These are phyloP conservation scores for Schizophyllum commune DNA, from an alignment of 1,284 basidiomycete species.

Conservation along the genomic window DNA sequence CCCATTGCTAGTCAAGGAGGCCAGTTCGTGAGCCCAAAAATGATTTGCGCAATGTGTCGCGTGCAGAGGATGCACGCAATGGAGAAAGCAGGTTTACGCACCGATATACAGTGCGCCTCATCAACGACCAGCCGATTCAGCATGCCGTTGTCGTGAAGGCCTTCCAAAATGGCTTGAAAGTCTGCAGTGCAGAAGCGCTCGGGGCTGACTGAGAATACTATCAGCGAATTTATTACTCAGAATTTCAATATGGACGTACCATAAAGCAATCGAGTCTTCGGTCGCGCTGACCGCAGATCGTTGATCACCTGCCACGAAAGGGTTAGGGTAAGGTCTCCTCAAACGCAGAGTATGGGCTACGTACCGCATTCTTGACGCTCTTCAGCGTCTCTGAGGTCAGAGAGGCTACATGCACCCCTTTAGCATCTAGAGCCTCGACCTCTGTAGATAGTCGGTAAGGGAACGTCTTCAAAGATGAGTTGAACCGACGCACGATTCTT, in stretches of 20 bases:
- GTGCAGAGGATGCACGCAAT: too few relatives aligned
- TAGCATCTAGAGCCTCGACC: constrained; percentile 51
- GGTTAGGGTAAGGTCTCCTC: too few relatives aligned
- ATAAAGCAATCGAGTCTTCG: constrained; percentile 62
- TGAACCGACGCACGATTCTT: constrained; percentile 56
- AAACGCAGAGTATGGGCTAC: too few relatives aligned
- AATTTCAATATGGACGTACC: constrained; percentile 28
- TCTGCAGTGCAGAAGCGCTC: constrained; percentile 13
- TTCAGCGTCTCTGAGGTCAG: constrained; percentile 60
- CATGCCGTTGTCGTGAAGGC: constrained; percentile 48
- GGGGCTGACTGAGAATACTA: background rate
- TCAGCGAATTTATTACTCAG: background rate
- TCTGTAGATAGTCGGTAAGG: constrained; percentile 34
- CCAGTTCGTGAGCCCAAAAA: too few relatives aligned
- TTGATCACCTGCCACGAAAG: too few relatives aligned
- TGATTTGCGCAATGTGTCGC: too few relatives aligned
- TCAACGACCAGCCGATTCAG: constrained; percentile 73
- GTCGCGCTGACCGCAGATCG: constrained; percentile 57
- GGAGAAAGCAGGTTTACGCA: constrained; percentile 17
- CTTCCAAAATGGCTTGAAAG: constrained; percentile 61
- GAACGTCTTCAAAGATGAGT: too few relatives aligned
- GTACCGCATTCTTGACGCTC: constrained; percentile 50
- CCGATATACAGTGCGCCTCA: constrained; percentile 86
- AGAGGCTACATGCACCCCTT: constrained; percentile 52
- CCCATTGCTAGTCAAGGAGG: constrained; percentile 71